Evolutionary conservation across 2,329 filamentous ascomycete species (phyloP).

Genomic region (Ophiostoma perfectum): DNA sequence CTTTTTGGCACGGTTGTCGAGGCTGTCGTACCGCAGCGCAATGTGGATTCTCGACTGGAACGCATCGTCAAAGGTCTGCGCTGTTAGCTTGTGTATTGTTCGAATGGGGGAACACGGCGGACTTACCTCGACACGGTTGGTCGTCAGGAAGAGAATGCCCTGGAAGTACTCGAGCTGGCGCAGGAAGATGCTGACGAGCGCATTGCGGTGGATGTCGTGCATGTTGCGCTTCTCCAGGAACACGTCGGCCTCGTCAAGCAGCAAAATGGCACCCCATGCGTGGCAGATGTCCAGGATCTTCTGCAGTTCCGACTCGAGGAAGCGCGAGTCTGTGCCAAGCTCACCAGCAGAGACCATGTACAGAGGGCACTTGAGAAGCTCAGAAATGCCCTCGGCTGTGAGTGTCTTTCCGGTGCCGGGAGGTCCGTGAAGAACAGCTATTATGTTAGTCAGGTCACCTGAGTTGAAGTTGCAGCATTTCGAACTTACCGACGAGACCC

Average conservation of each 20-base stretch:
- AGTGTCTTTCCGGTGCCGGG: slow-evolving; percentile 46
- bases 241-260: slow-evolving; percentile 51
- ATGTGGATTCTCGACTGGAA: slow-evolving; percentile 87
- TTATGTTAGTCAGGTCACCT: too few relatives aligned
- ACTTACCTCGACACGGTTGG: slow-evolving; percentile 68
- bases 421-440: slow-evolving; percentile 69
- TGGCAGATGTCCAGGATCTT: slow-evolving; percentile 44
- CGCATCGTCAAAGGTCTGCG: slow-evolving; percentile 69
- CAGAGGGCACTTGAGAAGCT: slow-evolving; percentile 43
- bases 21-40: slow-evolving; percentile 71
- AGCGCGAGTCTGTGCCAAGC: slow-evolving; percentile 41
- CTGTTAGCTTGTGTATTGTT: neutral
- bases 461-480: too few relatives aligned
- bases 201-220: slow-evolving; percentile 45
- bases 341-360: slow-evolving; percentile 52
- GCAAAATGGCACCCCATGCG: slow-evolving; percentile 46
- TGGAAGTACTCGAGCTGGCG: slow-evolving; percentile 87
- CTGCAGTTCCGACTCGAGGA: slow-evolving; percentile 45
- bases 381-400: slow-evolving; percentile 39
- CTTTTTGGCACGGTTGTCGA: slow-evolving; percentile 66
- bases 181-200: slow-evolving; percentile 68
- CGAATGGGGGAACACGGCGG: neutral
- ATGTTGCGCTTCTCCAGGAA: slow-evolving; percentile 45
- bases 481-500: slow-evolving; percentile 55
- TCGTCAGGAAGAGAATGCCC: slow-evolving; percentile 83